A percentile compares a stretch with the other conserved stretches of the same genome.
Evolutionary conservation across 768 basidiomycete genomes (phyloP).

Genomic region (Naganishia randhawae): DNA sequence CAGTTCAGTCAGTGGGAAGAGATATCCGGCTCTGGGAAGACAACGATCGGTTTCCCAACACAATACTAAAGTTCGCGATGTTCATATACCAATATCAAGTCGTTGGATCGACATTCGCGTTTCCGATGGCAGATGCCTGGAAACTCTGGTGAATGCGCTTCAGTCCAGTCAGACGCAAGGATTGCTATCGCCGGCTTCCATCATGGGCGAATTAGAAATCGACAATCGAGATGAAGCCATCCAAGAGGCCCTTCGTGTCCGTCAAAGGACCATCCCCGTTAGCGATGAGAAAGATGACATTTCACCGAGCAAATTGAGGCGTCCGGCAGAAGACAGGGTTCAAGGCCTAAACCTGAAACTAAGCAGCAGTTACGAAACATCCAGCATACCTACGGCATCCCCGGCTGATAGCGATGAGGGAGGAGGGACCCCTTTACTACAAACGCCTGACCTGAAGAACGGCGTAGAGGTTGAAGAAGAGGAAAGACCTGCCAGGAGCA

Average conservation of each 20-base stretch:
- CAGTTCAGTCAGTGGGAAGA: neutral
- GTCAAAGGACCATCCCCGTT: neutral
- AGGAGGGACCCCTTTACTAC: neutral
- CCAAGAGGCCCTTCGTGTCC: constrained; percentile 1
- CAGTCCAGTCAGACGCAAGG: constrained; percentile 14
- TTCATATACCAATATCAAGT: neutral
- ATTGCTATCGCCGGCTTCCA: constrained; percentile 8
- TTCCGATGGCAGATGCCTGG: constrained; percentile 10
- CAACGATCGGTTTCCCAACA: neutral
- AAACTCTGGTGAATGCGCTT: constrained; percentile 9
- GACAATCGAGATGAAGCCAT: constrained; percentile 18
- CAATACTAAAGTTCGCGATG: neutral
- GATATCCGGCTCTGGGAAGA: neutral
- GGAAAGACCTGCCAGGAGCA: constrained; percentile 9
- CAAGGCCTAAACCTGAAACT: constrained; percentile 3
- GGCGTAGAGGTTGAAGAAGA: neutral
- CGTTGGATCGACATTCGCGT: constrained; percentile 12
- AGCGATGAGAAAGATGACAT: no score
- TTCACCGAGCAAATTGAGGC: neutral
- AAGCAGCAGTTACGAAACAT: neutral
- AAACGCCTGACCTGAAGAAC: neutral
- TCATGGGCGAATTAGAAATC: constrained; percentile 13
- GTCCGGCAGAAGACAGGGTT: neutral
- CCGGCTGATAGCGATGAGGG: constrained; percentile 1
- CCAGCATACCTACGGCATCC: neutral